phyloP scores from a whole-genome alignment of 768 basidiomycete species.

The Leucosporidium creatinivorum region DNA sequence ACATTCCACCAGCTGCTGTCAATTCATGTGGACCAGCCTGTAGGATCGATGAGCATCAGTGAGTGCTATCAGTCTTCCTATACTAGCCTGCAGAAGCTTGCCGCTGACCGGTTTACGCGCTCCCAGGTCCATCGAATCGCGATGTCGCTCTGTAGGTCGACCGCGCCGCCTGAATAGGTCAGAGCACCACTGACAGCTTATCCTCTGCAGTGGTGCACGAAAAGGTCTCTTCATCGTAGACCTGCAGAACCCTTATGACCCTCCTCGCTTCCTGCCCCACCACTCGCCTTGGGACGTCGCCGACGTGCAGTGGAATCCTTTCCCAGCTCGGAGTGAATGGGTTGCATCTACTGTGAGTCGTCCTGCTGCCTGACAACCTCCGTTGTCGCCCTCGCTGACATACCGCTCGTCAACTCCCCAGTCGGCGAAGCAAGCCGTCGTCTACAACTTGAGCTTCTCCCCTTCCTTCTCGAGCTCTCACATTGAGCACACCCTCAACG shows the following conservation, averaged over 20 bases:
- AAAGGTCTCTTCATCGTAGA: slow-evolving; percentile 93
- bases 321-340: slow-evolving; percentile 64
- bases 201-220: slow-evolving; percentile 46
- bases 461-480: slow-evolving; percentile 54
- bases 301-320: slow-evolving; percentile 65
- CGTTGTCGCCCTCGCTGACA: not conserved
- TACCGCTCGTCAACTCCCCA: not conserved
- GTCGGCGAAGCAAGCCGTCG: slow-evolving; percentile 79
- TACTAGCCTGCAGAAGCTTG: not conserved
- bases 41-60: slow-evolving; percentile 37
- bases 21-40: slow-evolving; percentile 40
- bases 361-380: not conserved
- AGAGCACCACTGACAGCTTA: not conserved
- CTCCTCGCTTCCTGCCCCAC: slow-evolving; percentile 90
- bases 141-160: slow-evolving; percentile 62
- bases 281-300: slow-evolving; percentile 90
- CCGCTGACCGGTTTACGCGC: slow-evolving; percentile 27
- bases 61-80: not conserved
- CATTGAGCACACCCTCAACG: slow-evolving; percentile 74
- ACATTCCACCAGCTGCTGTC: slow-evolving; percentile 30
- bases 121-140: slow-evolving; percentile 56
- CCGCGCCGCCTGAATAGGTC: slow-evolving; percentile 79
- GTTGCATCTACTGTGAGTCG: slow-evolving; percentile 60
- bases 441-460: slow-evolving; percentile 73
- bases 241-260: slow-evolving; percentile 72